Evolutionary conservation across 768 basidiomycete species (phyloP).

Genomic region (Baorangia bicolor): DNA sequence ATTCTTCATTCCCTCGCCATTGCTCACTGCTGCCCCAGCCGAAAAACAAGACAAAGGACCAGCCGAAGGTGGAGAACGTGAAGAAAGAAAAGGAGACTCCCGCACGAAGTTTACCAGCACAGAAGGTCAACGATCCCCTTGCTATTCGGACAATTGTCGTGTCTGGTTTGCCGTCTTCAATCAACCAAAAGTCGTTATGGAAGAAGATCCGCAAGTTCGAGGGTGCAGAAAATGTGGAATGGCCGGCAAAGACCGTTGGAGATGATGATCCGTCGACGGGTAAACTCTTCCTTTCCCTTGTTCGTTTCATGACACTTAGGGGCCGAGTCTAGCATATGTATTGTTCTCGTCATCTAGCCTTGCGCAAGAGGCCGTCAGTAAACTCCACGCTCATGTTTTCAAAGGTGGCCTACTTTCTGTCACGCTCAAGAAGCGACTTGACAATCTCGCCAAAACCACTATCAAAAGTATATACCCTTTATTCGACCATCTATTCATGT

Average conservation of each 20-base stretch:
- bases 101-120: constrained; percentile 32
- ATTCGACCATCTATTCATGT: not conserved
- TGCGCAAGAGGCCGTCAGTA: constrained; percentile 70
- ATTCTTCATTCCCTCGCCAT: not conserved
- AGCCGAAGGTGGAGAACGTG: constrained; percentile 28
- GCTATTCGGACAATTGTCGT: constrained; percentile 81
- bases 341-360: constrained; percentile 66
- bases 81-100: constrained; percentile 43
- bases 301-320: not conserved
- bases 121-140: constrained; percentile 60
- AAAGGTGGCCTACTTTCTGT: constrained; percentile 86
- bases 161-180: constrained; percentile 62
- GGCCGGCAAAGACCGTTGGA: constrained; percentile 49
- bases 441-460: constrained; percentile 55
- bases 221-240: constrained; percentile 75
- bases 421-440: constrained; percentile 82
- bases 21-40: constrained; percentile 32
- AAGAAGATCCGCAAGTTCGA: constrained; percentile 82
- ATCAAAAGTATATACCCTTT: constrained; percentile 22
- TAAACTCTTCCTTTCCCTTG: constrained; percentile 16
- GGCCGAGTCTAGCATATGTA: constrained; percentile 55
- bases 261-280: constrained; percentile 56
- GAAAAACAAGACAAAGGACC: constrained; percentile 39
- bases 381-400: constrained; percentile 91
- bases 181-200: constrained; percentile 72